Evolutionary conservation across 2,329 filamentous ascomycete genomes (phyloP), one percentile per base, ranked within the genome.

Genomic region (Incumbomyces delicatus): DNA sequence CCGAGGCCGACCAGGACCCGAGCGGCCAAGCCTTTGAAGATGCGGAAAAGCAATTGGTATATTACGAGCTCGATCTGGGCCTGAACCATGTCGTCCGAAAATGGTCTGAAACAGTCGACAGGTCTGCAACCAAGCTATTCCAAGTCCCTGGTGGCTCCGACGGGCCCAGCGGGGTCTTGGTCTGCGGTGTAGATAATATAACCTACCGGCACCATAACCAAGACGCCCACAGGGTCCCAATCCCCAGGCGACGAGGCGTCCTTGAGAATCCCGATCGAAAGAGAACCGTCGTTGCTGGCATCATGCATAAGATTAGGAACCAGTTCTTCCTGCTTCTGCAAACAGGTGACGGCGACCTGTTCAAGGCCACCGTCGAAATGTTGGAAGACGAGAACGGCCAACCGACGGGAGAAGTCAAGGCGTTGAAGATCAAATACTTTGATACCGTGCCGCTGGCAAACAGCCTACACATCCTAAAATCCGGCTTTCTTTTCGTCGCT

Each of bases 121-220:
- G 88, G 42, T 87, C 86, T 0, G 85, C 92, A 1, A 88, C 86
- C 18, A 81, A 94, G 53, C 76, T 99, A 1, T 95, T 98, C 65
- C 90, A 95, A 58, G 89, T 98, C 0, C 92, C 92, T 0, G 92
- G 94, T 51, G 92, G 92, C 16, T 85, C 82, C 30, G 90, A 95
- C 63, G 90, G 89, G 1, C 92, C 92, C 0, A 95, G 89, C 59
- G 92, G 92, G 62, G 92, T 96, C 18, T 73, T 98, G 18, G 90
- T 96, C 4, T 98, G 94, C 58, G 87, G 86, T 8, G 86, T 95
- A 59, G 92, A 95, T 61, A 94, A 82, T 59, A 84, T 99, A 60
- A 95, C 88, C 5, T 99, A 98, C 64, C 81, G 88, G n/a, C 92
- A 96, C 64, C 94, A 89, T 18, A 95, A 95, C 61, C 86, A 95